Evolutionary conservation across 2,329 filamentous ascomycete species (phyloP), one percentile per base, ranked within the genome.

Genomic region (Didymella sp.): DNA sequence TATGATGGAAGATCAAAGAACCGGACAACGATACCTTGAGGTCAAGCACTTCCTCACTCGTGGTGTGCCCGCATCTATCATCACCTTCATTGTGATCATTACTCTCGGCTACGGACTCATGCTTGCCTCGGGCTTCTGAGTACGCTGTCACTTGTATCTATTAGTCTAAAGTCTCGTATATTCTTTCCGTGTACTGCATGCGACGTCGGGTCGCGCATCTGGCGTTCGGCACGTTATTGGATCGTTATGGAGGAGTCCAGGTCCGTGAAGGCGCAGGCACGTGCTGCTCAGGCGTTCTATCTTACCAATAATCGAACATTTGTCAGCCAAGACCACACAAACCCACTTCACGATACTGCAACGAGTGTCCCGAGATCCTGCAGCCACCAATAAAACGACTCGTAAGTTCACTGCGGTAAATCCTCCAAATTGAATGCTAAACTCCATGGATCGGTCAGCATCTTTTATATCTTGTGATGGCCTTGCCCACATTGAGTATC

Each of bases 1-100:
- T 70, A 98, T 99, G 95, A 98, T 98, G 83, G 95, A 99, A 78
- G 94, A 99, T 69, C 85, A 91, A 0, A 85, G 89, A 62, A 96
- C 93, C 0, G 95, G 95, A 8, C 91, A 96, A 73, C 84, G 95
- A 53, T 99, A 99, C 73, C 84, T 99, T 51, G 84, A 89, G 58
- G 96, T 99, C 49, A 90, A 90, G 73, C 95, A 99, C 75, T 99
- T 99, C 77, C 89, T 99, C 70, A 96, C 90, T 48, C 83, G 93
- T n/a, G 95, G 95, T 71, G 86, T 99, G 33, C 94, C 95, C 0
- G 88, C 90, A 72, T 96, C 90, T 76, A 74, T 98, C 31, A 81
- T 97, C 51, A 88, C 92, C 0, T 89, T 96, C 66, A 76, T 83
- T 0, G 90, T 99, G 9, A 88, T 97, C 38, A 84, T 98, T 25